Evolutionary conservation across 441 rosid species (phyloP), one percentile per base, ranked within the genome.

Genomic region (Isatis lusitanica): DNA sequence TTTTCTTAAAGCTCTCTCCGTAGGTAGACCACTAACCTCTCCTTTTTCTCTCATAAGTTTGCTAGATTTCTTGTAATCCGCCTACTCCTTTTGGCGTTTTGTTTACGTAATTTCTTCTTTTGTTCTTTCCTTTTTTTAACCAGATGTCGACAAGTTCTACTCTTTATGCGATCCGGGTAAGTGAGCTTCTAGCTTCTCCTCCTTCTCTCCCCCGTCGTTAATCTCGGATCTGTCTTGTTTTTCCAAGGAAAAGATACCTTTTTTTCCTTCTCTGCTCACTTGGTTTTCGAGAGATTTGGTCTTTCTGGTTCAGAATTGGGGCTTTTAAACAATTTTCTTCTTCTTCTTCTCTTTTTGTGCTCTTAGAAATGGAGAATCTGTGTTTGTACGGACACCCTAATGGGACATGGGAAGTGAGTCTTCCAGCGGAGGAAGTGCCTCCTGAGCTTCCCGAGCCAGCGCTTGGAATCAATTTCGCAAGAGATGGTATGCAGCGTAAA

Each of bases 381-480:
- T 92, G 96, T 77, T 79, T 90, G 77, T 90, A 92, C 52, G 94
- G 97, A 64, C 86, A 88, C 48, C 85, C 92, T 26, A 87, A 83
- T 47, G 97, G 82, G 78, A 71, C 90, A 9, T 90, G 97, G 96
- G 92, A 90, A 83, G 97, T 92, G 78, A 79, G 86, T 52, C 80
- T 88, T 18, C 92, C 96, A 0, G 92, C 94, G 0, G 94, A 90
- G 76, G 97, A 92, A 84, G 94, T 90, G 42, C 97, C 96, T 10
- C 91, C 94, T 0, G 96, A 92, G 85, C 89, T 92, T 5, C 91
- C 97, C 2, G 96, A 90, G 83, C 97, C 94, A 13, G 96, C 91
- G 6, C 77, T 90, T 77, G 97, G 97, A 4, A 88, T 92, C 64
- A 92, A 92, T 73, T 92, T 92, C 69, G 93, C 92, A 0, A 88